phyloP scores from a whole-genome alignment of 2,329 filamentous ascomycete genomes.

The Paraconiothyrium brasiliense region DNA sequence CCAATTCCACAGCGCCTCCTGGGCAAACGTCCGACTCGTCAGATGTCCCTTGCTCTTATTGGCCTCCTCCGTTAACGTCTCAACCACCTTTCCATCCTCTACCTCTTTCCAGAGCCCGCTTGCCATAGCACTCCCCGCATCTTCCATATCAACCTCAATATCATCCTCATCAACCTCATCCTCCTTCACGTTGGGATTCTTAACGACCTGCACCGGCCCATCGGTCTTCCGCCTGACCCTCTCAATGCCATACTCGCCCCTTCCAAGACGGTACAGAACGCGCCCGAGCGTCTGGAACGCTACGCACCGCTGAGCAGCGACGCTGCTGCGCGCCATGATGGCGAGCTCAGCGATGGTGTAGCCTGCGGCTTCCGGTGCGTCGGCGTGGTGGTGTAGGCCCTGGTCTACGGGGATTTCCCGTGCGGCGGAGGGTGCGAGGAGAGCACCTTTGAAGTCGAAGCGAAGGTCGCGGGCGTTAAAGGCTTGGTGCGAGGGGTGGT shows the following conservation, averaged over 20 bases:
- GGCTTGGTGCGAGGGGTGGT: slow-evolving; percentile 78
- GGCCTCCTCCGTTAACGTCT: slow-evolving; percentile 80
- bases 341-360: slow-evolving; percentile 92
- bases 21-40: slow-evolving; percentile 83
- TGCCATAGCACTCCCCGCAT: slow-evolving; percentile 59
- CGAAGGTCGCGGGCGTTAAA: slow-evolving; percentile 81
- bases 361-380: slow-evolving; percentile 90
- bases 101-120: slow-evolving; percentile 85
- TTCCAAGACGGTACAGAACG: slow-evolving; percentile 82
- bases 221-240: slow-evolving; percentile 48
- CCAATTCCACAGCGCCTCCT: slow-evolving; percentile 92
- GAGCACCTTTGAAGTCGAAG: slow-evolving; percentile 84
- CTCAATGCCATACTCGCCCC: slow-evolving; percentile 72
- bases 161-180: slow-evolving; percentile 50
- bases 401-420: slow-evolving; percentile 77
- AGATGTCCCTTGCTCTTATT: slow-evolving; percentile 73
- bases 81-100: slow-evolving; percentile 78
- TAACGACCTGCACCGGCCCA: slow-evolving; percentile 56
- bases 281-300: slow-evolving; percentile 91
- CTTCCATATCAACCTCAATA: slow-evolving; percentile 48
- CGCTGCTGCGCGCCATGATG: slow-evolving; percentile 79
- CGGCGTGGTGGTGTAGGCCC: slow-evolving; percentile 92
- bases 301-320: slow-evolving; percentile 87
- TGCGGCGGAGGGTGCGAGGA: slow-evolving; percentile 80
- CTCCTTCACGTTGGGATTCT: slow-evolving; percentile 50